Conservation (phyloP, 2,329 filamentous ascomycete species). For the Trichoderma arundinaceum region DNA sequence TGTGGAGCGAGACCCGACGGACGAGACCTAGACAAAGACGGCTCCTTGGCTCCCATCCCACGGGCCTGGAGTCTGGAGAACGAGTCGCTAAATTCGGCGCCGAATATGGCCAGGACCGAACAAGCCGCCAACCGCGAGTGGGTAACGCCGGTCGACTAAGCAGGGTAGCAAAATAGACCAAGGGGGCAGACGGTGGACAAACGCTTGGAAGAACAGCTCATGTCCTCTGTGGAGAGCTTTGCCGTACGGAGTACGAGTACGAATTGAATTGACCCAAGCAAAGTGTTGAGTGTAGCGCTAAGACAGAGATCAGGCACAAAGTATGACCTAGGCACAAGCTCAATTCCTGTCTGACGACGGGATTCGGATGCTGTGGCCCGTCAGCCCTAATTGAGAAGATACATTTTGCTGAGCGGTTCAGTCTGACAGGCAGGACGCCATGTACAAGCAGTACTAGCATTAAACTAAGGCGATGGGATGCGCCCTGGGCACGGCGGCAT, state of each 20-base stretch:
- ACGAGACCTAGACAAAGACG: conserved; percentile 16
- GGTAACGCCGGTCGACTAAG: conserved; percentile 18
- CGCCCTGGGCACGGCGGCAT: conserved; percentile 3
- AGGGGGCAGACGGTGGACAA: background rate
- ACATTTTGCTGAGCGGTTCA: background rate
- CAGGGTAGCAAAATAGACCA: background rate
- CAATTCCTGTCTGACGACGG: background rate
- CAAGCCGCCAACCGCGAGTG: conserved; percentile 22
- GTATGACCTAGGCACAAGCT: background rate
- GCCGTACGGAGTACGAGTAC: background rate
- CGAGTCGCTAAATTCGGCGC: conserved; percentile 22
- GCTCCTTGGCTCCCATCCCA: conserved; percentile 18
- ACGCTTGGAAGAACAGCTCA: background rate
- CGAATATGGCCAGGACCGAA: conserved; percentile 21
- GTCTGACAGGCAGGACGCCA: conserved; percentile 21
- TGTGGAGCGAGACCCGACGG: conserved; percentile 10
- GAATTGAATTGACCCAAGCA: background rate
- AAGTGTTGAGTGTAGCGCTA: background rate
- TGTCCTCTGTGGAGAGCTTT: background rate
- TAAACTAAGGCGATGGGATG: conserved; percentile 1
- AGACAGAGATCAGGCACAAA: background rate
- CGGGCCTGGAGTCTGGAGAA: conserved; percentile 29
- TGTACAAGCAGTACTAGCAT: background rate
- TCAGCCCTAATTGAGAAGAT: conserved; percentile 20
- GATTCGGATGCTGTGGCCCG: conserved; percentile 14